A percentile compares a stretch with the other conserved stretches of the same genome.
Conservation (phyloP, 1,139 yeast genomes). For the Sugiyamaella novakii region DNA sequence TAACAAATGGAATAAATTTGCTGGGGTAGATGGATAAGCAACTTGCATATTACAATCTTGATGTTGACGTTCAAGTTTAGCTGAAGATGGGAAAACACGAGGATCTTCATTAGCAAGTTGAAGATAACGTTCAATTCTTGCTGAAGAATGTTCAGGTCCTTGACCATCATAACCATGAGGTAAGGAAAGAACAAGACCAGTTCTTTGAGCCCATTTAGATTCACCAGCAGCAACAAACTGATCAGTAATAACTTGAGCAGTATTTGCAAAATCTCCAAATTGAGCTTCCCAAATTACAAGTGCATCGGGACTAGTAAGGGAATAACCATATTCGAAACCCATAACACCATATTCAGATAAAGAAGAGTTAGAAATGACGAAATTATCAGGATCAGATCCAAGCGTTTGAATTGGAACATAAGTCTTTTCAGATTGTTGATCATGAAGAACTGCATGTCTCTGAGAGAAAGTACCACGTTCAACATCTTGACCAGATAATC, state of each 20-base stretch:
- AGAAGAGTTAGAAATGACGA: constrained; percentile 92
- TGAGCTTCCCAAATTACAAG: constrained; percentile 99
- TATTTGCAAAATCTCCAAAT: constrained; percentile 99
- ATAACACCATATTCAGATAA: constrained; percentile 98
- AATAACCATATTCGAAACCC: constrained; percentile 99
- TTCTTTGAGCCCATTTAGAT: constrained; percentile 98
- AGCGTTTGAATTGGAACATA: constrained; percentile 84
- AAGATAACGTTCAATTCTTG: constrained; percentile 95
- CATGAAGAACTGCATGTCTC: constrained; percentile 98
- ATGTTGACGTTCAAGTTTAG: constrained; percentile 92
- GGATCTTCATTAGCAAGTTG: constrained; percentile 96
- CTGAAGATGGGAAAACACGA: constrained; percentile 86
- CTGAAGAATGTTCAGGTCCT: constrained; percentile 99
- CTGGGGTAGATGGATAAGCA: constrained; percentile 98
- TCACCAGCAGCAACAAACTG: constrained; percentile 98
- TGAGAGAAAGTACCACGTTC: constrained; percentile 99
- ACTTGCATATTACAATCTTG: constrained; percentile 98
- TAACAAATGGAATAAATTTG: constrained; percentile 92
- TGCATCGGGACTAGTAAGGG: constrained; percentile 95
- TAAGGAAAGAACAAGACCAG: constrained; percentile 90
- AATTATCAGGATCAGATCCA: constrained; percentile 80
- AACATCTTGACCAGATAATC: constrained; percentile 99
- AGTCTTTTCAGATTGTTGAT: constrained; percentile 81
- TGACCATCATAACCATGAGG: constrained; percentile 99
- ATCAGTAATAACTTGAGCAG: constrained; percentile 96